Base-by-base conservation (phyloP, 257 asterid species). In the Marsdenia floribunda region DNA sequence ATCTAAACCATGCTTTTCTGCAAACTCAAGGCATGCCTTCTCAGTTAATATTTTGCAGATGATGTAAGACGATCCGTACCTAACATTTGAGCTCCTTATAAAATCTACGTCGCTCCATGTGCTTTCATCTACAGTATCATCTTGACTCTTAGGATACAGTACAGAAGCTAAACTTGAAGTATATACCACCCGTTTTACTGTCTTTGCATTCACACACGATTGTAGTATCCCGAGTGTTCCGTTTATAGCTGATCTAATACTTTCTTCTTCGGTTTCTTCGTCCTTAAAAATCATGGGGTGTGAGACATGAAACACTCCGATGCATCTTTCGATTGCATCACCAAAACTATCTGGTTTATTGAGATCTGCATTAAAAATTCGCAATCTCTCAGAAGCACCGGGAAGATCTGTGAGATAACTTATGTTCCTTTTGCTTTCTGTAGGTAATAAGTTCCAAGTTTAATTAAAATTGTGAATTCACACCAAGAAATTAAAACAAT, bases 201-300 rank as follows among this genome's bases (percentile, higher is more conserved):
- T 86, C 57, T 84, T 82, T 0, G 87, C 80, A 12, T 88, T 84
- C 2, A 89, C 82, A 72, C 92, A 85, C 10, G 84, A 83, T 75
- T 68, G 81, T 3, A 90, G 74, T 24, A 91, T 81, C 57, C 83
- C 86, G 6, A 68, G 44, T 5, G 87, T 6, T 2, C 84, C 93
- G 29, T 70, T 57, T 6, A 82, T 80, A 8, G 81, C 50, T 26
- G 76, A 77, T 7, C 70, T 74, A 70, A 75, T 16, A 76, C 74
- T 82, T 16, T 78, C 83, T 33, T 90, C 89, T 67, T 88, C 93
- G 0, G 83, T 11, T 72, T 88, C 95, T 37, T 73, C 83, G 76
- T 81, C 88, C n/a, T 73, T 87, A 38, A 83, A 82, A 67, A 84
- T 90, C 0, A 90, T 57, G 0, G 97, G 96, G 65, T 91, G 97